Conservation (phyloP, 176 grass and related monocot genomes). For the Zea luxurians region DNA sequence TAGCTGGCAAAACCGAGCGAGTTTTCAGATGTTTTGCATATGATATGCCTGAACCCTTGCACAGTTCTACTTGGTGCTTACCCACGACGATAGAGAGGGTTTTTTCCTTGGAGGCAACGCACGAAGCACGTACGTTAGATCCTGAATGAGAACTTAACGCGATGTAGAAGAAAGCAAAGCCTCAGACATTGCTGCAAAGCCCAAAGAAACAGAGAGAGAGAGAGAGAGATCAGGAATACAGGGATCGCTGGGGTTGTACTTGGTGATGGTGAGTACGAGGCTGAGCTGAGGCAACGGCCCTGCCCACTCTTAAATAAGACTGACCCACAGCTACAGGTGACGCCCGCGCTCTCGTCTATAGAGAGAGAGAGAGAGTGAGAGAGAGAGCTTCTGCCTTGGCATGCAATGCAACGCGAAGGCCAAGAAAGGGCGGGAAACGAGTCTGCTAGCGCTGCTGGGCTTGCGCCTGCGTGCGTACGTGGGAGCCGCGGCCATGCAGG, state of each 20-base stretch:
- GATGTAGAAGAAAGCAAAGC: not conserved
- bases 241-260: not conserved
- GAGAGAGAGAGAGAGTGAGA: not conserved
- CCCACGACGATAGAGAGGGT: not conserved
- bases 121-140: not conserved
- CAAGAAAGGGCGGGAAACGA: too few relatives aligned
- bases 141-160: not conserved
- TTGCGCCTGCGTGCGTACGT: slow-evolving; percentile 29
- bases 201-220: not conserved
- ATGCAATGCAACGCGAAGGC: not conserved
- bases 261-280: not conserved
- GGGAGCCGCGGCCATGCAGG: slow-evolving; percentile 30
- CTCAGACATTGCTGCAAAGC: not conserved
- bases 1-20: too few relatives aligned
- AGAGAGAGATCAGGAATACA: not conserved
- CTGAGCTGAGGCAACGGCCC: not conserved
- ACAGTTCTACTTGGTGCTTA: slow-evolving; percentile 6
- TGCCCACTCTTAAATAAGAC: slow-evolving; percentile 50
- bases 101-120: not conserved
- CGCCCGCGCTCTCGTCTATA: not conserved
- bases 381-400: not conserved
- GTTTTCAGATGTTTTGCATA: not conserved
- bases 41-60: not conserved
- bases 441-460: too few relatives aligned
- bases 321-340: not conserved